Conservation (phyloP, 2,329 filamentous ascomycete genomes). For the Cladosporium cucumerinum region DNA sequence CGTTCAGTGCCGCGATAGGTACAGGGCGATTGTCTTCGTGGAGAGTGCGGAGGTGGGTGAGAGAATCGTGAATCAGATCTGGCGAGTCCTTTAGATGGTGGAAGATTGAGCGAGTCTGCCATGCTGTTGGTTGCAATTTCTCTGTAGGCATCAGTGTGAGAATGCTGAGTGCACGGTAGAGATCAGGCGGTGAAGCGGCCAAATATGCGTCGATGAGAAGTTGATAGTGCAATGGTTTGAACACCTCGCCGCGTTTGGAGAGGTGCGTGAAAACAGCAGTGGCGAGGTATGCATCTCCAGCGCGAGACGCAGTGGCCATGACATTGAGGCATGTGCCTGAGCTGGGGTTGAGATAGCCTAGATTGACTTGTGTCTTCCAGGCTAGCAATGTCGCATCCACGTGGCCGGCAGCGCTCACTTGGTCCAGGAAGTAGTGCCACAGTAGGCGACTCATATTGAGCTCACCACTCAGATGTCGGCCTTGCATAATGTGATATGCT, state of each 20-base stretch:
- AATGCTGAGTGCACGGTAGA: constrained; percentile 64
- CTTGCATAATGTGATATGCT: constrained; percentile 64
- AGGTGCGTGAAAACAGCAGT: constrained; percentile 68
- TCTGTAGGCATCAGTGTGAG: constrained; percentile 71
- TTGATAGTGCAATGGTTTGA: constrained; percentile 73
- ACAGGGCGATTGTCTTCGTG: constrained; percentile 48
- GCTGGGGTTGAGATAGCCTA: constrained; percentile 58
- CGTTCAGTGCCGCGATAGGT: constrained; percentile 51
- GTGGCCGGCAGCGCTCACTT: constrained; percentile 60
- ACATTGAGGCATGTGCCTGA: constrained; percentile 65
- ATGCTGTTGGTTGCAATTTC: constrained; percentile 54
- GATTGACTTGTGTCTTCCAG: constrained; percentile 66
- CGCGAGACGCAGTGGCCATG: constrained; percentile 66
- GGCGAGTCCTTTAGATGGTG: constrained; percentile 50
- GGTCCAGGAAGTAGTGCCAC: constrained; percentile 72
- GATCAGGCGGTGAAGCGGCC: constrained; percentile 49
- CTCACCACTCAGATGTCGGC: constrained; percentile 48
- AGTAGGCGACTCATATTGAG: constrained; percentile 51
- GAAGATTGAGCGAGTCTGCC: constrained; percentile 63
- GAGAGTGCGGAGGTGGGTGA: constrained; percentile 56
- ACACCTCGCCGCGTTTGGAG: constrained; percentile 54
- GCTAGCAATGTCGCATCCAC: constrained; percentile 63
- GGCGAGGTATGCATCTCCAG: constrained; percentile 66
- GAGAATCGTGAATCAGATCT: constrained; percentile 49
- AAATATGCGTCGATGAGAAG: constrained; percentile 70